phyloP scores from a whole-genome alignment of 2,329 filamentous ascomycete genomes.

The Trichophyton schoenleinii region DNA sequence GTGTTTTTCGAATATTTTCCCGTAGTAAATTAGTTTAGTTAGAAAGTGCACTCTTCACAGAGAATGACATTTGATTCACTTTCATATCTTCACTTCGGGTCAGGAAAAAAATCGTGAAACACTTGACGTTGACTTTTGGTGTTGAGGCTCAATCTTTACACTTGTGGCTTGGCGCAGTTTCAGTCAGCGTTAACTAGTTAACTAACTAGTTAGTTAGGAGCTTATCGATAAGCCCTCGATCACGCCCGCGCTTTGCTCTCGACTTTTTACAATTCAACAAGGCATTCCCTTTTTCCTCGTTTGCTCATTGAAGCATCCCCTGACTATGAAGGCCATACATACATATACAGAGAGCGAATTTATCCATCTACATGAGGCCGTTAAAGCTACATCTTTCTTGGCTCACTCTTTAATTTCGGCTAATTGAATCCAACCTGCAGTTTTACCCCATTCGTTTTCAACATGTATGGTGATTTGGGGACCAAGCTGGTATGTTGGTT shows the following conservation, averaged over 20 bases:
- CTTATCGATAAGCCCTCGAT: not conserved
- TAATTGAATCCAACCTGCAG: not conserved
- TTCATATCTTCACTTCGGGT: not conserved
- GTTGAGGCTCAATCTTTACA: not conserved
- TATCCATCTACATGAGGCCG: not conserved
- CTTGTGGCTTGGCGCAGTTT: not conserved
- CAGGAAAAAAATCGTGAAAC: not conserved
- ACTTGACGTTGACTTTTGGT: not conserved
- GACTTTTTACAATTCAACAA: not conserved
- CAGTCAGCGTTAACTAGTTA: no score
- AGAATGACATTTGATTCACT: not conserved
- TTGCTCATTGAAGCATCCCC: not conserved
- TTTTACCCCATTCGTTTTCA: not conserved
- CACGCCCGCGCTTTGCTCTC: not conserved
- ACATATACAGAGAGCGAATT: not conserved
- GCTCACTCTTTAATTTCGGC: not conserved
- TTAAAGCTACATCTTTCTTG: not conserved
- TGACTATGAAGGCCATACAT: not conserved
- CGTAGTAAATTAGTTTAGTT: not conserved
- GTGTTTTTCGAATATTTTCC: not conserved
- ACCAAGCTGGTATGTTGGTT: constrained; percentile 59
- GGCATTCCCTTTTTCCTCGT: not conserved
- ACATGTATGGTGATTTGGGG: constrained; percentile 78
- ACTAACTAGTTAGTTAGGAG: no score
- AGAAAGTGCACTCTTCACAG: constrained; percentile 1